phyloP scores from a whole-genome alignment of 2,329 filamentous ascomycete genomes.

The Geosmithia putterillii region DNA sequence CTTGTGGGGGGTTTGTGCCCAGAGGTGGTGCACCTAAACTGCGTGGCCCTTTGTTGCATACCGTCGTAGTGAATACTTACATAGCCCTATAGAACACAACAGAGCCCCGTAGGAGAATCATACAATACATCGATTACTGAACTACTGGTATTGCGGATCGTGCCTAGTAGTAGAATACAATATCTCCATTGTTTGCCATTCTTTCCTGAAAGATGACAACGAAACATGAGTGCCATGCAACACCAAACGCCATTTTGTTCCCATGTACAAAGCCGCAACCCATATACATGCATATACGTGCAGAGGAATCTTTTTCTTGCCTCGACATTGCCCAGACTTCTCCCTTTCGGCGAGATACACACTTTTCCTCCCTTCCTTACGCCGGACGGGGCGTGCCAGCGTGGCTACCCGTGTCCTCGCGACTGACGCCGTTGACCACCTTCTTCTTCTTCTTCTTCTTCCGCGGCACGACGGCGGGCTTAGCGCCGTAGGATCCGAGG shows the following conservation, averaged over 20 bases:
- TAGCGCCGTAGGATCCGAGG: slow-evolving; percentile 64
- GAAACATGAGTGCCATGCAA: neutral
- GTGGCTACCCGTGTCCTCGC: slow-evolving; percentile 47
- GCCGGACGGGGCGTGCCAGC: slow-evolving; percentile 42
- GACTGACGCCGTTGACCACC: slow-evolving; percentile 34
- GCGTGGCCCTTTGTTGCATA: neutral
- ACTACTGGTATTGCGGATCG: neutral
- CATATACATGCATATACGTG: neutral
- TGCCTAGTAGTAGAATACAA: neutral
- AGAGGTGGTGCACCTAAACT: neutral
- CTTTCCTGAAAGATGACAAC: neutral
- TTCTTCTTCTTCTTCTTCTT: slow-evolving; percentile 71
- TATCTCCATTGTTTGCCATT: neutral
- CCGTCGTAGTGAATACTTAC: neutral
- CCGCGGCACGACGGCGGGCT: slow-evolving; percentile 60
- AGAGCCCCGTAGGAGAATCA: neutral
- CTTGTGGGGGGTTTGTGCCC: neutral
- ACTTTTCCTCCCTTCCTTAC: neutral
- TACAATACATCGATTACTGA: neutral
- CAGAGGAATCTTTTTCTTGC: too few relatives aligned
- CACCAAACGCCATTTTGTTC: neutral
- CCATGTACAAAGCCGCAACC: neutral
- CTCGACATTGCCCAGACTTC: too few relatives aligned
- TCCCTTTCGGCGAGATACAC: neutral
- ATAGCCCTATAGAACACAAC: neutral